Evolutionary conservation across 768 basidiomycete species (phyloP).

Genomic region (Pluteus cervinus): DNA sequence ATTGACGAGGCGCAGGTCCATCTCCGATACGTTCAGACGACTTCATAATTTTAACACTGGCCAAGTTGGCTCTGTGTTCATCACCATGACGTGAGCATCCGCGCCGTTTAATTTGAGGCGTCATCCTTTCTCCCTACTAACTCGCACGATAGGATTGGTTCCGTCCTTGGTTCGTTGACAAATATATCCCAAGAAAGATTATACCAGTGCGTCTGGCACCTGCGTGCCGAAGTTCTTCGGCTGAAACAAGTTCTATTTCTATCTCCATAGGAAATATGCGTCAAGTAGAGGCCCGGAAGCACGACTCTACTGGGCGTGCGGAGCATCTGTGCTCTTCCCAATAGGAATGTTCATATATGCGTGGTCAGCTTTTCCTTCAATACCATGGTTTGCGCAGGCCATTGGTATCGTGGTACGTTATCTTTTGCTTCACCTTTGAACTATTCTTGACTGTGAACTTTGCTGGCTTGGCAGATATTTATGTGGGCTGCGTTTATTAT

Average conservation of each 20-base stretch:
- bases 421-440: neutral
- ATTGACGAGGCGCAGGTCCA: slow-evolving; percentile 31
- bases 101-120: neutral
- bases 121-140: slow-evolving; percentile 2
- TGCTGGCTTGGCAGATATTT: slow-evolving; percentile 32
- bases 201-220: no score
- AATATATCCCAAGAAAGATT: no score
- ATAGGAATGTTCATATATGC: slow-evolving; percentile 62
- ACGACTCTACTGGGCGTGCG: slow-evolving; percentile 43
- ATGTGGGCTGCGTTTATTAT: slow-evolving; percentile 42
- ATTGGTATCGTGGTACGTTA: slow-evolving; percentile 38
- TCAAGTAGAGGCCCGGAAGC: slow-evolving; percentile 37
- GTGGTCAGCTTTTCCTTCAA: slow-evolving; percentile 47
- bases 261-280: slow-evolving; percentile 22
- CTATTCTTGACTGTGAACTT: neutral
- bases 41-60: slow-evolving; percentile 58
- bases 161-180: no score
- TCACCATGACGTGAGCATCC: slow-evolving; percentile 47
- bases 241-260: no score
- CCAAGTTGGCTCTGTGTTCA: slow-evolving; percentile 53
- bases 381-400: slow-evolving; percentile 51
- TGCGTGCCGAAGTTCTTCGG: no score
- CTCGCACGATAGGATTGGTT: slow-evolving; percentile 40
- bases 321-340: slow-evolving; percentile 43
- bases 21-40: slow-evolving; percentile 46